These are phyloP conservation scores for Jaapia argillacea DNA, from an alignment of 768 basidiomycete species.

Conservation along the genomic window DNA sequence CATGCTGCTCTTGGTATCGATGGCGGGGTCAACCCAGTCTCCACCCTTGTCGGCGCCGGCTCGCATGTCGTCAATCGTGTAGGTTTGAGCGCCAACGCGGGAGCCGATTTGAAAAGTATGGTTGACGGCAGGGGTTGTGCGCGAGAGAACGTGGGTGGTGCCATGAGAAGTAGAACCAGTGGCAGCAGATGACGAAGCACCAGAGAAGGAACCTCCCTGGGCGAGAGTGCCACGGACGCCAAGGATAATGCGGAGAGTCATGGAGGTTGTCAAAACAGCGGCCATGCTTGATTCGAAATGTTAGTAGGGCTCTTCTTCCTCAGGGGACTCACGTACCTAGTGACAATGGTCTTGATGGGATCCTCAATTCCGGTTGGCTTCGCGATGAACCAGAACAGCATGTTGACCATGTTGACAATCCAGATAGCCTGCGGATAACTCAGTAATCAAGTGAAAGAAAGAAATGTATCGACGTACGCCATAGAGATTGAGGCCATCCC, in stretches of 20 bases:
- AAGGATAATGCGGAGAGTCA: constrained; percentile 82
- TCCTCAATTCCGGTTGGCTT: constrained; percentile 50
- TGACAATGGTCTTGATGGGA: constrained; percentile 74
- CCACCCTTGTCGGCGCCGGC: constrained; percentile 17
- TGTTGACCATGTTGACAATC: constrained; percentile 73
- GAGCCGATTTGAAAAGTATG: constrained; percentile 8
- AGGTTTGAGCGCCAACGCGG: constrained; percentile 12
- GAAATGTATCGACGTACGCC: constrained; percentile 33
- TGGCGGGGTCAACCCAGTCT: constrained; percentile 14
- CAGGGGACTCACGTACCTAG: constrained; percentile 28
- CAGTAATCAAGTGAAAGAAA: constrained; percentile 4
- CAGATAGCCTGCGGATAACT: constrained; percentile 43
- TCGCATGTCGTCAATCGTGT: constrained; percentile 22
- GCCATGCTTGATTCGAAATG: constrained; percentile 46
- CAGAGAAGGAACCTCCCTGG: constrained; percentile 61
- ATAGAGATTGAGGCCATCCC: constrained; percentile 82
- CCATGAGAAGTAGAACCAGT: constrained; percentile 31
- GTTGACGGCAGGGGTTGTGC: constrained; percentile 10
- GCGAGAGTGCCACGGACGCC: constrained; percentile 69
- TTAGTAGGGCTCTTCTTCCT: background rate
- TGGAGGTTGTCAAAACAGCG: constrained; percentile 78
- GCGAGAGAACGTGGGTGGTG: constrained; percentile 36
- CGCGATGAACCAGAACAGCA: constrained; percentile 83
- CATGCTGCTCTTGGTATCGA: constrained; percentile 19
- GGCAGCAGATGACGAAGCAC: constrained; percentile 22